Conservation (phyloP, 768 basidiomycete genomes). For the Glaciozyma antarctica region DNA sequence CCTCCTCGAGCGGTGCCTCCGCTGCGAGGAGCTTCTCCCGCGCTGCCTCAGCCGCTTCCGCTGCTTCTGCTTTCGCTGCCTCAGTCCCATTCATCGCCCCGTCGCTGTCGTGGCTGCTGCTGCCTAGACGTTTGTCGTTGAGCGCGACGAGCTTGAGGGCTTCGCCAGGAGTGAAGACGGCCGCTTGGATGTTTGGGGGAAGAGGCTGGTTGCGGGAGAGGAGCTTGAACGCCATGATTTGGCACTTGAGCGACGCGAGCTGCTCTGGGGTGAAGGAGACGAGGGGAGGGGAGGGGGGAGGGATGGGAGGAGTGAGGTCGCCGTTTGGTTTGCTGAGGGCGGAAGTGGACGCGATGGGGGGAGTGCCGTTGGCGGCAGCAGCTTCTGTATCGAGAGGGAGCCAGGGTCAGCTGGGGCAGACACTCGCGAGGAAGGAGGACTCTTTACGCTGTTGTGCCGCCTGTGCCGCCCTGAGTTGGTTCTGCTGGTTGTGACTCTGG, state of each 20-base stretch:
- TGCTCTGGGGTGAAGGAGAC: constrained; percentile 71
- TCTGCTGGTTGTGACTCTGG: constrained; percentile 13
- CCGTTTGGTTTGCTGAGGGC: constrained; percentile 5
- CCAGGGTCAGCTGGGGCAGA: background rate
- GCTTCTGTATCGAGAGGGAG: constrained; percentile 26
- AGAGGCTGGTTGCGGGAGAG: constrained; percentile 34
- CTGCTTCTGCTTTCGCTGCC: background rate
- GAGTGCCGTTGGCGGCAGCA: too few relatives aligned
- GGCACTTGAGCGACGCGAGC: constrained; percentile 41
- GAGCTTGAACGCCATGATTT: constrained; percentile 35
- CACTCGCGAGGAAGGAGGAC: background rate
- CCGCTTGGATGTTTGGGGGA: constrained; percentile 27
- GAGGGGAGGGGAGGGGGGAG: constrained; percentile 49
- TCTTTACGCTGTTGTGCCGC: background rate
- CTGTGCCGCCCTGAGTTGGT: background rate
- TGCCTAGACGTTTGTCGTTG: background rate
- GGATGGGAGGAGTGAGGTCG: constrained; percentile 39
- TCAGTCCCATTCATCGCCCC: background rate
- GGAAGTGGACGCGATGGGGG: constrained; percentile 11
- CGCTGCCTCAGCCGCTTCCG: background rate
- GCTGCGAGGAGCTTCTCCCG: constrained; percentile 9
- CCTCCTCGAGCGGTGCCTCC: constrained; percentile 11
- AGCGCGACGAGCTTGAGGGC: constrained; percentile 19
- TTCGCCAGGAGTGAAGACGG: constrained; percentile 19
- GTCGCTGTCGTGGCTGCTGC: background rate